Conservation (phyloP, 2,329 filamentous ascomycete species). For the Sporothrix mexicana region DNA sequence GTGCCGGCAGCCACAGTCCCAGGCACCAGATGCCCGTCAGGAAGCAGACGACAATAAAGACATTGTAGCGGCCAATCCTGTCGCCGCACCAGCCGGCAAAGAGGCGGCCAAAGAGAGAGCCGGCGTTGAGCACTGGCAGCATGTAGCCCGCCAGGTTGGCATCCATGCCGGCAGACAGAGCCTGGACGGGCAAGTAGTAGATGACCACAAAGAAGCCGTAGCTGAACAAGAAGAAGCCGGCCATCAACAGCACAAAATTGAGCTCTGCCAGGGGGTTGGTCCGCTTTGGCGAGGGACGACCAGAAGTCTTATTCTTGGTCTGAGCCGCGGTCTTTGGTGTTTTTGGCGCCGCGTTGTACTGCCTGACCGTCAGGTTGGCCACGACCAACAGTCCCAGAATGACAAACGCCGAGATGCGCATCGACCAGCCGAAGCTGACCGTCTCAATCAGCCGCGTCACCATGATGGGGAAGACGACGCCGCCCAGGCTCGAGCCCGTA, state of each 20-base stretch:
- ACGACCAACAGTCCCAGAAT: constrained; percentile 39
- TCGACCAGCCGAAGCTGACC: constrained; percentile 41
- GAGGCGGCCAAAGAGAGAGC: constrained; percentile 36
- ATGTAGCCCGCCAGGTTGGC: constrained; percentile 45
- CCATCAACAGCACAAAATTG: constrained; percentile 43
- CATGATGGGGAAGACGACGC: constrained; percentile 41
- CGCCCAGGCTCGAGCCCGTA: constrained; percentile 39
- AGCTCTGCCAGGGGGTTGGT: constrained; percentile 44
- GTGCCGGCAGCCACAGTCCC: constrained; percentile 57
- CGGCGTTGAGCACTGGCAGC: constrained; percentile 49
- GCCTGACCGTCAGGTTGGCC: constrained; percentile 38
- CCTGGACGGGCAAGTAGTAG: constrained; percentile 46
- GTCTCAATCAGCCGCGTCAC: constrained; percentile 36
- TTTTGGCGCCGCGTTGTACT: background rate
- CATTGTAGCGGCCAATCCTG: constrained; percentile 53
- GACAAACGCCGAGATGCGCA: constrained; percentile 40
- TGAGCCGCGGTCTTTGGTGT: background rate
- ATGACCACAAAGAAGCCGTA: constrained; percentile 49
- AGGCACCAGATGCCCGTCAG: constrained; percentile 55
- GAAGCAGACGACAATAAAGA: constrained; percentile 58
- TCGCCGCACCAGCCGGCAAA: constrained; percentile 45
- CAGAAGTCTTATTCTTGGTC: background rate
- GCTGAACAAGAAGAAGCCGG: constrained; percentile 47
- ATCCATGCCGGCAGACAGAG: constrained; percentile 42
- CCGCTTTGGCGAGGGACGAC: constrained; percentile 37